phyloP scores from a whole-genome alignment of 768 basidiomycete species.

The Rhizopogon roseolus region DNA sequence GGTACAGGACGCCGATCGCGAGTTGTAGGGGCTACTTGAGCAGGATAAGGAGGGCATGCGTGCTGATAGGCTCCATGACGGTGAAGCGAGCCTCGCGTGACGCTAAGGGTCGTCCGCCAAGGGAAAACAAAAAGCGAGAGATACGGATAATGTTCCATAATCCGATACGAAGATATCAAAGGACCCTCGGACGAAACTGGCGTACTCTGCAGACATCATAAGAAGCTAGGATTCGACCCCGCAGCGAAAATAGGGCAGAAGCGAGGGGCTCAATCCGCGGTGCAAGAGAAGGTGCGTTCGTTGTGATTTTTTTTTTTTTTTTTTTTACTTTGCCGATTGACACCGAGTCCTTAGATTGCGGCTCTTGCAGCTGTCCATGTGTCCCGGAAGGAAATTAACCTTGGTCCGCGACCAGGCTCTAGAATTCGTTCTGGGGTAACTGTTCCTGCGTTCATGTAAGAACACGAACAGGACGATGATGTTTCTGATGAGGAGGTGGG shows the following conservation, averaged over 20 bases:
- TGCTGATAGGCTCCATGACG: conserved; percentile 32
- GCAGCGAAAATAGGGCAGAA: conserved; percentile 48
- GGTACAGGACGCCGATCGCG: conserved; percentile 55
- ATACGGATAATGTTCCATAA: conserved; percentile 10
- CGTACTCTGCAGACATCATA: conserved; percentile 67
- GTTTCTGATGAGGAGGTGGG: conserved; percentile 8
- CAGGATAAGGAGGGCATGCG: conserved; percentile 67
- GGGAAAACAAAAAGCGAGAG: conserved; percentile 11
- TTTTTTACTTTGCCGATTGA: background rate
- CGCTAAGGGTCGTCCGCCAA: too few species aligned
- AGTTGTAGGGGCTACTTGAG: conserved; percentile 55
- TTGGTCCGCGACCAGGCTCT: conserved; percentile 62
- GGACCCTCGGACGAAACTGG: conserved; percentile 29
- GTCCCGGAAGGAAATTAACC: conserved; percentile 46
- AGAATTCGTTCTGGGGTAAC: conserved; percentile 60
- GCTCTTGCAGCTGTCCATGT: conserved; percentile 48
- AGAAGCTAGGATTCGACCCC: conserved; percentile 78
- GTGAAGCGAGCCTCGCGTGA: conserved; percentile 11
- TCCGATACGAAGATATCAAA: conserved; percentile 4
- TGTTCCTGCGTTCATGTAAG: conserved; percentile 28
- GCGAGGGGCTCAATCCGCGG: conserved; percentile 32
- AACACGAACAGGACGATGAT: conserved; percentile 4
- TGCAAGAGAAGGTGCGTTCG: conserved; percentile 54
- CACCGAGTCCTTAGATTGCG: conserved; percentile 39
- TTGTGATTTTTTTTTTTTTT: background rate